These are phyloP conservation scores for Daldinia caldariorum DNA, from an alignment of 495 filamentous ascomycete species.

Conservation along the genomic window DNA sequence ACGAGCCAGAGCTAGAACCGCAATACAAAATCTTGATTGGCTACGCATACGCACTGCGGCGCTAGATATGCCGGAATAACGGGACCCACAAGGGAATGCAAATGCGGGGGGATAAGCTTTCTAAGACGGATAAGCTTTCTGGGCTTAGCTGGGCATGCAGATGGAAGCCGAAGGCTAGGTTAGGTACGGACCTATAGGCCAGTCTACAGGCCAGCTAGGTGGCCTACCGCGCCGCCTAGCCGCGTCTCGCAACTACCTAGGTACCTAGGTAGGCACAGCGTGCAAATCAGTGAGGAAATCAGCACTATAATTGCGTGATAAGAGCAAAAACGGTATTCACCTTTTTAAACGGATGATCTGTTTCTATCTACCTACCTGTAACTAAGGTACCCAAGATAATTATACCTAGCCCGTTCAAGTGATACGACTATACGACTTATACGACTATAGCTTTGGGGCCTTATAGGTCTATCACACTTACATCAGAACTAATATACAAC, in stretches of 20 bases:
- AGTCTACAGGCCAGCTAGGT: neutral
- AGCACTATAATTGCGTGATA: conserved; percentile 1
- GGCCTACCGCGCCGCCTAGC: neutral
- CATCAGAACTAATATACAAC: neutral
- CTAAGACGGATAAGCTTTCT: neutral
- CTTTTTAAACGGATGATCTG: neutral
- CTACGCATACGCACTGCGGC: neutral
- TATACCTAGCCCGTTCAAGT: too few species aligned
- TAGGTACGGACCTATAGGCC: neutral
- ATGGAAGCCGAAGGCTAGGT: neutral
- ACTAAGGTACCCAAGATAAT: too few species aligned
- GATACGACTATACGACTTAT: neutral
- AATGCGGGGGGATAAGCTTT: neutral
- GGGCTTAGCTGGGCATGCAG: neutral
- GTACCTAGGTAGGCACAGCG: neutral
- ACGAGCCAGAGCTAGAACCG: neutral
- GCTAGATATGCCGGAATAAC: neutral
- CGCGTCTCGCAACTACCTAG: neutral
- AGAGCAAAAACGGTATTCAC: neutral
- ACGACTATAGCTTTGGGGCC: too few species aligned
- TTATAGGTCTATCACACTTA: neutral
- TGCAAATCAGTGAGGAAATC: neutral
- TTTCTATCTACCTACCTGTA: neutral
- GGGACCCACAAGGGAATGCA: neutral
- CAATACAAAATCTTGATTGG: neutral